Percentiles rank a stretch among this genome's conserved stretches.
phyloP scores from a whole-genome alignment of 768 basidiomycete species.

The Leucocoprinus leucothites region DNA sequence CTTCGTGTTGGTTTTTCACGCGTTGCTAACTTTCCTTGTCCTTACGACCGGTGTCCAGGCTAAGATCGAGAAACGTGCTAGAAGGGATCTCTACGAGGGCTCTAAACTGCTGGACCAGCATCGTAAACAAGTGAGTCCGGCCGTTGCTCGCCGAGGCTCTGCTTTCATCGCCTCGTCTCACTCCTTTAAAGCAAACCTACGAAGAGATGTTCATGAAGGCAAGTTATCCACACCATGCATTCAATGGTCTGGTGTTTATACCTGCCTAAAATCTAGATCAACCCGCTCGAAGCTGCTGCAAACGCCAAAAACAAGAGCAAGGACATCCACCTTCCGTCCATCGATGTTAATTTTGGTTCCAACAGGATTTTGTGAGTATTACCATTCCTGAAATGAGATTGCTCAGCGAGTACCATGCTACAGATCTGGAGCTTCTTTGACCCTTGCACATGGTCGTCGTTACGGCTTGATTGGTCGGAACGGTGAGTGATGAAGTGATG shows the following conservation, averaged over 20 bases:
- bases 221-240: not conserved
- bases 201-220: conserved; percentile 99
- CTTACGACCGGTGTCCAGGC: conserved; percentile 46
- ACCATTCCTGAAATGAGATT: not conserved
- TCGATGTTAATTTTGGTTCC: conserved; percentile 95
- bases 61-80: conserved; percentile 95
- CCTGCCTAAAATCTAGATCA: conserved; percentile 53
- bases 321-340: conserved; percentile 90
- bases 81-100: conserved; percentile 90
- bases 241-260: not conserved
- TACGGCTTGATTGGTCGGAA: conserved; percentile 92
- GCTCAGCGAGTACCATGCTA: conserved; percentile 5
- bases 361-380: conserved; percentile 79
- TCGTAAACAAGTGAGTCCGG: conserved; percentile 69
- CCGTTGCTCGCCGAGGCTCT: conserved; percentile 2
- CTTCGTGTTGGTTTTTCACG: conserved; percentile 54
- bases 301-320: conserved; percentile 93
- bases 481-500: conserved; percentile 38
- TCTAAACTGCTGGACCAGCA: conserved; percentile 92
- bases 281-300: conserved; percentile 80
- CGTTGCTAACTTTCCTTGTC: not conserved
- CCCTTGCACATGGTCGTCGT: conserved; percentile 83
- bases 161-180: not conserved
- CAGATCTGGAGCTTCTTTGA: conserved; percentile 83
- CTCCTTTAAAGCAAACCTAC: conserved; percentile 74